Evolutionary conservation across 805 yeast genomes (phyloP).

Genomic region (Yarrowia phangngaensis): DNA sequence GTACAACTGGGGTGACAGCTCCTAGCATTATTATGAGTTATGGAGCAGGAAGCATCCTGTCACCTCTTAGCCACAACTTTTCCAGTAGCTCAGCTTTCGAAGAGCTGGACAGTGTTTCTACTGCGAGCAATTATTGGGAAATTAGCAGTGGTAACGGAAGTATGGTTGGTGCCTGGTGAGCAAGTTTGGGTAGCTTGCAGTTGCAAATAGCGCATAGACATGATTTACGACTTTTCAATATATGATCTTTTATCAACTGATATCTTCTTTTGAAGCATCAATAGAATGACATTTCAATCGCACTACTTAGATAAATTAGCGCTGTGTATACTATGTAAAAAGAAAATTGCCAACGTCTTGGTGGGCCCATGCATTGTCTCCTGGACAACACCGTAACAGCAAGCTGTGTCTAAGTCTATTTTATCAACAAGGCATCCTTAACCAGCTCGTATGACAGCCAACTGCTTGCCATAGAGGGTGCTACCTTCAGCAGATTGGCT

Average conservation of each 20-base stretch:
- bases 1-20: background rate
- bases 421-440: constrained; percentile 41
- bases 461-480: constrained; percentile 93
- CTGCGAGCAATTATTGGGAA: constrained; percentile 22
- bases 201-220: constrained; percentile 12
- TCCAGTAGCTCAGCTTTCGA: constrained; percentile 20
- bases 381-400: constrained; percentile 1
- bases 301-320: no score
- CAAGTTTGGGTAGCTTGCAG: no score
- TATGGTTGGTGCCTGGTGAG: constrained; percentile 25
- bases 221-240: constrained; percentile 6
- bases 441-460: constrained; percentile 85
- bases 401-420: constrained; percentile 17
- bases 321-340: no score
- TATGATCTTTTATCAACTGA: no score
- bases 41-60: constrained; percentile 18
- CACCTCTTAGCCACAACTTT: constrained; percentile 24
- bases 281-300: no score
- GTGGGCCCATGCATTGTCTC: no score
- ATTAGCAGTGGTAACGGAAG: constrained; percentile 19
- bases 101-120: constrained; percentile 19
- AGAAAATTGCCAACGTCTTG: no score
- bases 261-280: no score
- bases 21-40: constrained; percentile 3
- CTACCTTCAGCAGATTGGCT: constrained; percentile 82